Base-by-base conservation (phyloP, 2,329 filamentous ascomycete species). In the Colletotrichum orchidophilum region DNA sequence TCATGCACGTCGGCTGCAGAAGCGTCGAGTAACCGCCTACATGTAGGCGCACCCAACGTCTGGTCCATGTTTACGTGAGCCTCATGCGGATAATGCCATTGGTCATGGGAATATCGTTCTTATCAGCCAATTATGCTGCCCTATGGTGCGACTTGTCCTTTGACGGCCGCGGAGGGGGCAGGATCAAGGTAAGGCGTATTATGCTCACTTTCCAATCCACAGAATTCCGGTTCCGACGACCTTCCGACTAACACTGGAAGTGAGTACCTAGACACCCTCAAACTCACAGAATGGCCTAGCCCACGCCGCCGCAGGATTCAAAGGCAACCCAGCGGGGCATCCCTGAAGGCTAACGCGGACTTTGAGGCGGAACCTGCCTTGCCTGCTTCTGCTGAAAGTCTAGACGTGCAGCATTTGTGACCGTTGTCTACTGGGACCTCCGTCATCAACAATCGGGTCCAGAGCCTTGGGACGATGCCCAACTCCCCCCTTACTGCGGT, bases 381-480 rank as follows among this genome's bases (percentile, higher is more conserved):
- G 67, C 27, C 33, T 71, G 57, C 63, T 55, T 59, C 67, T 27
- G 63, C 63, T 66, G 35, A 65, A 72, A 61, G 66, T 55, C 70
- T 50, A 46, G 66, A 42, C 55, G 59, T 65, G 59, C 55, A 70
- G 54, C 59, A 29, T 54, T 60, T 57, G 60, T 49, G 55, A 61
- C 61, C 31, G 42, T 65, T 53, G 54, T 52, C 58, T 57, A 46
- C 49, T 26, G 11, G 42, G 26, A 46, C 61, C 31, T 18, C 31
- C 31, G 7, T 42, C 61, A n/a, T 29, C 55, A 58, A 39, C 50
- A 31, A 66, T 53, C 52, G 50, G 55, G 33, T 57, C 66, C 57
- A 62, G 61, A 31, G 49, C 35, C 60, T 46, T 65, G 65, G 66
- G 49, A 70, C 57, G 21, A 62, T 33, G 39, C n/a, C 24, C 13